Evolutionary conservation across 306 rosid species (phyloP).

Genomic region (Vigna radiata): DNA sequence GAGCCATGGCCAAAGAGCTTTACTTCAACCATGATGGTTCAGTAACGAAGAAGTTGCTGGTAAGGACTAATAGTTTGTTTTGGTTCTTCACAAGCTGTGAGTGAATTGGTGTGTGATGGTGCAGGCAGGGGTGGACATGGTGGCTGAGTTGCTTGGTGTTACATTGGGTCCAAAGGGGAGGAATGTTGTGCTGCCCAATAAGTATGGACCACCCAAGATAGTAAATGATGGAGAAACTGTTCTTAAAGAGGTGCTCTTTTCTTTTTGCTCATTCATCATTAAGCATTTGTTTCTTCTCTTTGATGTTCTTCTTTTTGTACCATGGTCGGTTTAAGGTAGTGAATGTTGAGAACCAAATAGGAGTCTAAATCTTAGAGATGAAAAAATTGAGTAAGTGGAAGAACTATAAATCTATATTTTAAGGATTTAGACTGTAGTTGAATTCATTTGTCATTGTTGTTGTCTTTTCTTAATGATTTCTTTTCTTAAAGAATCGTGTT

Average conservation of each 20-base stretch:
- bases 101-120: conserved; percentile 37
- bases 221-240: conserved; percentile 96
- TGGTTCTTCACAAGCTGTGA: conserved; percentile 27
- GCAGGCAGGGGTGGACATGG: conserved; percentile 87
- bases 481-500: too few relatives aligned
- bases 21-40: conserved; percentile 79
- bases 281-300: background rate
- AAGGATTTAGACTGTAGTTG: too few relatives aligned
- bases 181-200: conserved; percentile 85
- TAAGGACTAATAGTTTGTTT: conserved; percentile 38
- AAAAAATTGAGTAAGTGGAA: too few relatives aligned
- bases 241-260: conserved; percentile 70
- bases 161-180: conserved; percentile 96
- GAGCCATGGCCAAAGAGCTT: conserved; percentile 73
- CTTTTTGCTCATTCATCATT: background rate
- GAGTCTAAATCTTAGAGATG: too few relatives aligned
- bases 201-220: conserved; percentile 94
- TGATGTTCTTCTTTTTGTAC: background rate
- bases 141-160: conserved; percentile 87
- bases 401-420: too few relatives aligned
- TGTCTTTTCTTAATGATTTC: too few relatives aligned
- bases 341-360: too few relatives aligned
- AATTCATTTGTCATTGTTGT: too few relatives aligned
- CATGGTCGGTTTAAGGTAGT: background rate
- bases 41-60: conserved; percentile 78